Evolutionary conservation across 371 early-diverging fungal genomes (phyloP).

Genomic region (Mortierella sp.): DNA sequence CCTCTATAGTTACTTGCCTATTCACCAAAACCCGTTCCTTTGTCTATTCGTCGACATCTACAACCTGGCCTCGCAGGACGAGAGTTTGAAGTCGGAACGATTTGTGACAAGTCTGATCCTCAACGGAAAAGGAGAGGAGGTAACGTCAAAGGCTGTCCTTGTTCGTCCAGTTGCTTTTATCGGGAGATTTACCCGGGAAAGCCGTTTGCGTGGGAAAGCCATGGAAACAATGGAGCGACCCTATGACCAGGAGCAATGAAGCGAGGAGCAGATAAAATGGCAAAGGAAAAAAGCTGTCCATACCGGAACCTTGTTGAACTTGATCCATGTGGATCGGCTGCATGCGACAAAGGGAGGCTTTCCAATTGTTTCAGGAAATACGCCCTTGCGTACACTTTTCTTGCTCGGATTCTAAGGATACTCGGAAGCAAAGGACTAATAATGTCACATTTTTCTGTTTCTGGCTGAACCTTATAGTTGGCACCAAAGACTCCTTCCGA

Average conservation of each 20-base stretch:
- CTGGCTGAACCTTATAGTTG: constrained; percentile 20
- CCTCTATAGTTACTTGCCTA: constrained; percentile 50
- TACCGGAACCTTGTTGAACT: background rate
- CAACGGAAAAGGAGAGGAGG: constrained; percentile 55
- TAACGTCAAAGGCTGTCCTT: background rate
- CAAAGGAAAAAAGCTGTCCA: background rate
- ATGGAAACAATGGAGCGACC: background rate
- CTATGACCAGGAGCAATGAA: background rate
- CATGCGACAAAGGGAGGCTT: background rate
- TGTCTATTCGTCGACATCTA: constrained; percentile 57
- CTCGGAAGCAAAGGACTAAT: background rate
- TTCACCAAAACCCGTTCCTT: constrained; percentile 55
- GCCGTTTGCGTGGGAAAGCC: background rate
- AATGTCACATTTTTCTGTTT: background rate
- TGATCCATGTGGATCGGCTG: background rate
- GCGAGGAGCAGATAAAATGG: background rate
- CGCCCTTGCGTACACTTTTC: no score
- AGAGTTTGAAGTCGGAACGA: constrained; percentile 37
- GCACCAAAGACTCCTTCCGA: constrained; percentile 54
- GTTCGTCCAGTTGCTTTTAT: no score
- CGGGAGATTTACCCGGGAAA: background rate
- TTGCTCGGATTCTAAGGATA: background rate
- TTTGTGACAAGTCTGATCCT: constrained; percentile 55
- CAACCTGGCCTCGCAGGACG: constrained; percentile 41
- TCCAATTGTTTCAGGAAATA: background rate